Percentiles rank a stretch among this genome's conserved stretches.
phyloP scores from a whole-genome alignment of 106 monocot species.

The Ottelia alismoides region DNA sequence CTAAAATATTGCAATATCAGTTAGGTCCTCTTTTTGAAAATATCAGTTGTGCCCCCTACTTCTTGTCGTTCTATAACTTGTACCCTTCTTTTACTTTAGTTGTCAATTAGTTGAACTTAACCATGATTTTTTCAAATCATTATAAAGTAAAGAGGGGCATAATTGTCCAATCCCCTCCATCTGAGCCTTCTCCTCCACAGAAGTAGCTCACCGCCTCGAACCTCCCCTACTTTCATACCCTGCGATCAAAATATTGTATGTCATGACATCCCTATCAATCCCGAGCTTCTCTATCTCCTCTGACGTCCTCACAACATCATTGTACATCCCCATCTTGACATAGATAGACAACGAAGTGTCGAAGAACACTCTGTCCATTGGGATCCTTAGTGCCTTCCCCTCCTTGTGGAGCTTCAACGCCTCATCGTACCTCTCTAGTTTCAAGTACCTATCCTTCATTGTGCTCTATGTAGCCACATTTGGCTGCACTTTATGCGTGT shows the following conservation, averaged over 20 bases:
- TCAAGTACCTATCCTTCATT: conserved; percentile 73
- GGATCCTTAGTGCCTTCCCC: conserved; percentile 51
- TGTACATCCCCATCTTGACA: conserved; percentile 62
- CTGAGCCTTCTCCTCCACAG: no score
- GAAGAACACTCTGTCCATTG: conserved; percentile 73
- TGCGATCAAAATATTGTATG: conserved; percentile 84
- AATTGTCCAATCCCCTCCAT: no score
- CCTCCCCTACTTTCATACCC: conserved; percentile 92
- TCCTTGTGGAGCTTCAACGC: conserved; percentile 55
- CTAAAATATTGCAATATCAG: no score
- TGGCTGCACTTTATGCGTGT: conserved; percentile 30
- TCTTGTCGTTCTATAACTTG: no score
- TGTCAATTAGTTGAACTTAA: no score
- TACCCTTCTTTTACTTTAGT: no score
- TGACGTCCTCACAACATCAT: conserved; percentile 46
- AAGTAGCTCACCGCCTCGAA: conserved; percentile 52
- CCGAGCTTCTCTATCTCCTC: conserved; percentile 62
- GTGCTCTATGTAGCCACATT: conserved; percentile 89
- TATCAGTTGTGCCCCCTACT: no score
- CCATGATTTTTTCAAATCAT: no score
- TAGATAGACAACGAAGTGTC: conserved; percentile 83
- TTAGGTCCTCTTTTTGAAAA: no score
- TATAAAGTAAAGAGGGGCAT: no score
- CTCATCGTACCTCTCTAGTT: conserved; percentile 61
- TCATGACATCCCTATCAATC: conserved; percentile 76